Percentiles rank a stretch among this genome's conserved stretches.
Conservation (phyloP, 306 rosid genomes). For the Prunus salicina region DNA sequence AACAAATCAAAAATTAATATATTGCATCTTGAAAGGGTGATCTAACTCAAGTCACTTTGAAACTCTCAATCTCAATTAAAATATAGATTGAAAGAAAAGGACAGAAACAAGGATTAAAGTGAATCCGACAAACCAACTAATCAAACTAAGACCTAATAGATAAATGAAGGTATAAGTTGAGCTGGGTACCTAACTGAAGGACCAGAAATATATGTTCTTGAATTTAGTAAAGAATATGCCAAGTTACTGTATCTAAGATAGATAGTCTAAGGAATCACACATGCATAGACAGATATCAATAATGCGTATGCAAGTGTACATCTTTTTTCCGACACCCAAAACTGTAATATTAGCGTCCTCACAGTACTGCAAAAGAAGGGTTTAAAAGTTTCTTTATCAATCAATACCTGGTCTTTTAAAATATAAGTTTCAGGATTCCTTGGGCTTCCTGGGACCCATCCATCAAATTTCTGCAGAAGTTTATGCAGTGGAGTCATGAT, state of each 20-base stretch:
- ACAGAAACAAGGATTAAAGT: background rate
- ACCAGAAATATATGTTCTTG: background rate
- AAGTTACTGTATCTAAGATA: background rate
- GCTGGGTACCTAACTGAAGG: background rate
- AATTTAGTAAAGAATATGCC: background rate
- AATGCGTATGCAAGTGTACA: background rate
- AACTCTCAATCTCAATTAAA: background rate
- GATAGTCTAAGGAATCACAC: background rate
- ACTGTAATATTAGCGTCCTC: background rate
- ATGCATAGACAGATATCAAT: background rate
- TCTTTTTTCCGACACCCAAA: background rate
- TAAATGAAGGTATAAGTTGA: background rate
- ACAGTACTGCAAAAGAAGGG: background rate
- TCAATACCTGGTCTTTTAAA: constrained; percentile 64
- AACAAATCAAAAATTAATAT: background rate
- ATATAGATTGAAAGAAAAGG: background rate
- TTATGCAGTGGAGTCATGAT: background rate
- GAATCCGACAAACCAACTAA: background rate
- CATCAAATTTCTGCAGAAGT: constrained; percentile 43
- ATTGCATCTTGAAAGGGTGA: background rate
- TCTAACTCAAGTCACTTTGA: background rate
- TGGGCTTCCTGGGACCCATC: constrained; percentile 73
- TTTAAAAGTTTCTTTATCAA: background rate
- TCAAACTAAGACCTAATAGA: background rate
- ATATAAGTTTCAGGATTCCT: constrained; percentile 81